Evolutionary conservation across 2,329 filamentous ascomycete species (phyloP), one percentile per base, ranked within the genome.

Genomic region (Trichoderma lentiforme): DNA sequence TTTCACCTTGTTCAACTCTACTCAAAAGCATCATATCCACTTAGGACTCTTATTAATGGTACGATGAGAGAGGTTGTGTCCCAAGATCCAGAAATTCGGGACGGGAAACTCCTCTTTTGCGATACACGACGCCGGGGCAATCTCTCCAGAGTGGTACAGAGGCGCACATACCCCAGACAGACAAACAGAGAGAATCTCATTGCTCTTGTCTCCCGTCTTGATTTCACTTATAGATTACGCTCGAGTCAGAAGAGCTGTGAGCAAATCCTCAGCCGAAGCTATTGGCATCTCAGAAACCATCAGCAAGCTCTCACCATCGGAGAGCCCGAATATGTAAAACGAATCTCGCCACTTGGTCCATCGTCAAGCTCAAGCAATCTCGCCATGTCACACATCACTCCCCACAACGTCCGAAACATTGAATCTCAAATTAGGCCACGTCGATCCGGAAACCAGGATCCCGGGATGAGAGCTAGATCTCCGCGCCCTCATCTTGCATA

Each of bases 401-500:
- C 32, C 24, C 34, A 61, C 28, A 65, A 21, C 24, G n/a, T 36
- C 60, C 65, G 71, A 72, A 53, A 69, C 65, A 72, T 64, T 65
- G 60, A 39, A 34, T 18, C 24, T 28, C 34, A 26, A 64, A 39
- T 24, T 64, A 26, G 21, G 26, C 36, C 71, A 60, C 21, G 15
- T 18, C 34, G 11, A 28, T 30, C 32, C 51, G 39, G 15, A 62
- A 43, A 65, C 71, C 71, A 24, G 32, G 60, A 64, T 58, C 34
- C 65, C 28, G 65, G 24, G 24, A 24, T 65, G 26, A 39, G 21
- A 36, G 65, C 32, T 53, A 36, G 51, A 63, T 64, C 68, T 71
- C 51, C 24, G 26, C n/a, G 51, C 39, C 39, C 3, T 51, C 57
- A 73, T 73, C 71, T 73, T 71, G 71, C 67, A 72, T 63, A 47